Conservation (phyloP, 768 basidiomycete genomes). For the Suillus weaverae region DNA sequence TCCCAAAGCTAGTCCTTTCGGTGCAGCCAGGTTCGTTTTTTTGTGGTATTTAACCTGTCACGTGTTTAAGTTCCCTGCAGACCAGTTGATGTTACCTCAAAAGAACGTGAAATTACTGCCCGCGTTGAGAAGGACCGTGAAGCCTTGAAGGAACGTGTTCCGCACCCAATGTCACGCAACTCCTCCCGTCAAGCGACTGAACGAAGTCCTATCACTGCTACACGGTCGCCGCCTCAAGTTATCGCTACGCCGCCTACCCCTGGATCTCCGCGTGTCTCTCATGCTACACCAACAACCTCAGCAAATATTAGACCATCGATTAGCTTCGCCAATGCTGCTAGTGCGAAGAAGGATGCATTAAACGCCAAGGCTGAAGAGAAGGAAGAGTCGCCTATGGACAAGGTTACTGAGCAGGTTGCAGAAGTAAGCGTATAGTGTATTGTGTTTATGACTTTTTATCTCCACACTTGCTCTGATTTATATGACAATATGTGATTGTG, state of each 20-base stretch:
- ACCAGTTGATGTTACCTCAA: constrained; percentile 79
- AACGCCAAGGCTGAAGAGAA: constrained; percentile 16
- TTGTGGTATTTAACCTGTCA: background rate
- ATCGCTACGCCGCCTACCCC: constrained; percentile 8
- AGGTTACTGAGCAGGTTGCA: constrained; percentile 15
- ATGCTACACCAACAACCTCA: constrained; percentile 33
- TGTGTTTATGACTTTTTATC: constrained; percentile 16
- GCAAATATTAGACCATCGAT: constrained; percentile 68
- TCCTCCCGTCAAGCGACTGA: constrained; percentile 49
- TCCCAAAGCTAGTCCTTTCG: constrained; percentile 77
- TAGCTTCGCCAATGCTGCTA: constrained; percentile 81
- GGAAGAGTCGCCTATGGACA: constrained; percentile 14
- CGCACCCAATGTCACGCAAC: constrained; percentile 49
- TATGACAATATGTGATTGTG: constrained; percentile 10
- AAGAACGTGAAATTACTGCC: constrained; percentile 74
- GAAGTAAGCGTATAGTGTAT: constrained; percentile 19
- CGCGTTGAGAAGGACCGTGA: constrained; percentile 68
- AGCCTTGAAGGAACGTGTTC: constrained; percentile 34
- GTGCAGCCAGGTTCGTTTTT: constrained; percentile 67
- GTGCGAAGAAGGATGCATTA: constrained; percentile 29
- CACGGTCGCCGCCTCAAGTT: constrained; percentile 33
- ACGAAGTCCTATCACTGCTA: constrained; percentile 33
- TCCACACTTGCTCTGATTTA: constrained; percentile 14
- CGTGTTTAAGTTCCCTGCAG: constrained; percentile 37
- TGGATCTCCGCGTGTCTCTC: constrained; percentile 25